Evolutionary conservation across 805 yeast species (phyloP), one percentile per base, ranked within the genome.

Genomic region (Millerago galiae): DNA sequence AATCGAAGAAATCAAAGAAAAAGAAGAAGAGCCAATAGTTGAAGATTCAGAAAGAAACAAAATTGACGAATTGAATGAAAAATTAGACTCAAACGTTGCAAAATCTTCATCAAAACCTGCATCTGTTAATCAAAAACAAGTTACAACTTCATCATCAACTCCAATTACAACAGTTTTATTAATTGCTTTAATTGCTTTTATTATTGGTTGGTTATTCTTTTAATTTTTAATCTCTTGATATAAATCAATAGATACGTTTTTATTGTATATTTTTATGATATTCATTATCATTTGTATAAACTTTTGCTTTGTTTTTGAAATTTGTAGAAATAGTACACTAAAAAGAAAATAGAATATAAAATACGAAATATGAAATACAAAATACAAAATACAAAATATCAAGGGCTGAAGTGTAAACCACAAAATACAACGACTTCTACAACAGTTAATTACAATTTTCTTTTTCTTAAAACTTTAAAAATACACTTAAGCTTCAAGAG

Each of bases 401-500:
- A n/a, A n/a, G n/a, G n/a, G n/a, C n/a, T n/a, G n/a, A n/a, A n/a
- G n/a, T n/a, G n/a, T n/a, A n/a, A n/a, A n/a, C n/a, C n/a, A n/a
- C n/a, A n/a, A n/a, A n/a, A n/a, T n/a, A n/a, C n/a, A n/a, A n/a
- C n/a, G n/a, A n/a, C n/a, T n/a, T n/a, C 27, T 34, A n/a, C 28
- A 33, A n/a, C 8, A 8, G 17, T 38, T 16, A 21, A 30, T 35
- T 14, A 21, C 24, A 21, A 21, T 21, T 21, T 21, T 30, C 6
- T 29, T 40, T 34, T 38, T 35, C 36, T 33, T 26, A 24, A 32
- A 31, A 30, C 44, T 36, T 32, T 28, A 37, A 42, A 38, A 34
- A 42, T 33, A 38, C 38, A 42, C 51, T 81, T 85, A 90, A 77
- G 97, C 98, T 81, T 88, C 95, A 71, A 89, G 83, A 70, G 95